Evolutionary conservation across 306 rosid genomes (phyloP).

Genomic region (Carpinus fangiana): DNA sequence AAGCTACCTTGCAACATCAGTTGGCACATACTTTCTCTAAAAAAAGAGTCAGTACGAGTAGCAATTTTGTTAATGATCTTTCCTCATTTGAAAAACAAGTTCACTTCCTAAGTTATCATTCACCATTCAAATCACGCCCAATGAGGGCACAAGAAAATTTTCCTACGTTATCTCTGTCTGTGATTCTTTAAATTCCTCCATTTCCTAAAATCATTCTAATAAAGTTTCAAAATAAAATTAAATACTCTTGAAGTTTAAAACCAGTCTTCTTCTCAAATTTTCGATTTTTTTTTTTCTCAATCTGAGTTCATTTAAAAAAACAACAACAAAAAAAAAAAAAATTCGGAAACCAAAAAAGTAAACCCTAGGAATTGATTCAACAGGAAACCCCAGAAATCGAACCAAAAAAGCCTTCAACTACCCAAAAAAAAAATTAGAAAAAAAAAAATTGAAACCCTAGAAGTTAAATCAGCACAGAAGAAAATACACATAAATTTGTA

Average conservation of each 20-base stretch:
- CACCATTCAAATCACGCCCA: constrained; percentile 23
- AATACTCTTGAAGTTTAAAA: constrained; percentile 25
- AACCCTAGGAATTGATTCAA: constrained; percentile 47
- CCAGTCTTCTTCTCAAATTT: constrained; percentile 17
- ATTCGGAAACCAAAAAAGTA: constrained; percentile 20
- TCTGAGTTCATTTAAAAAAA: constrained; percentile 17
- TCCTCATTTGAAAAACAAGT: constrained; percentile 11
- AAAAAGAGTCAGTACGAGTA: constrained; percentile 16
- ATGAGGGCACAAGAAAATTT: constrained; percentile 22
- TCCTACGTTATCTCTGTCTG: neutral
- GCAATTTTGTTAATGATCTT: constrained; percentile 1
- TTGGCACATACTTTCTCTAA: constrained; percentile 10
- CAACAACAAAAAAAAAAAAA: neutral
- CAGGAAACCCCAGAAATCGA: constrained; percentile 16
- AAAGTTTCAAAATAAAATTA: neutral
- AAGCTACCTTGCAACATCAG: constrained; percentile 6
- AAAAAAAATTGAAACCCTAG: constrained; percentile 50
- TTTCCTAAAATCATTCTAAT: neutral
- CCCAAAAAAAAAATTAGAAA: constrained; percentile 26
- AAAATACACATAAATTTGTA: constrained; percentile 31
- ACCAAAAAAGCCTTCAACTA: constrained; percentile 21
- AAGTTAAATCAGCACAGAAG: constrained; percentile 38
- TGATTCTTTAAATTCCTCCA: neutral
- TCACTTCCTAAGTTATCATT: constrained; percentile 34
- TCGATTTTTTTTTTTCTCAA: neutral